Evolutionary conservation across 192 early-diverging fungal genomes (phyloP), one percentile per base, ranked within the genome.

Genomic region (Kickxella alabastrina): DNA sequence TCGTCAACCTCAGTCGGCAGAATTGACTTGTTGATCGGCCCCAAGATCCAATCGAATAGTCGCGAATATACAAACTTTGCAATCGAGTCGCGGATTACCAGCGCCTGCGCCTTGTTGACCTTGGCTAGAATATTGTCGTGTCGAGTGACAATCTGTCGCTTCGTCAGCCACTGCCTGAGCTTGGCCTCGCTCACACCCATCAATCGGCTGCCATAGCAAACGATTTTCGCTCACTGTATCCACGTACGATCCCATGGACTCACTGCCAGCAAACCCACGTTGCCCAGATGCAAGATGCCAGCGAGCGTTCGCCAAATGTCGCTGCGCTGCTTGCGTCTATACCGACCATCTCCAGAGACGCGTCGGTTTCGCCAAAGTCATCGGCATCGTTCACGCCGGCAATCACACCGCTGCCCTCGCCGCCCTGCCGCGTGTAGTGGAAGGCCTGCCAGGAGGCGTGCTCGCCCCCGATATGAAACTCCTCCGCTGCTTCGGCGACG

Each of bases 281-380:
- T 92, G 27, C 92, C 92, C 36, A 98, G 68, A 59, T 95, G 93
- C 46, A 98, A 54, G 49, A 98, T 85, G 18, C 88, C 90, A 1
- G 95, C 88, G 22, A 98, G 59, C 29, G 88, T 77, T 56, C 90
- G 86, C 73, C 90, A 90, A 50, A 95, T 88, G 54, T 91, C 84
- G 14, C 79, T 83, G 34, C 89, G 87, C 59, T 84, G 81, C 50
- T 79, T 77, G 79, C 80, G 35, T 82, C 82, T 23, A 98, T 84
- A 14, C 95, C 91, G 6, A 99, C 60, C 14, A 89, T 80, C 53
- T 92, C 90, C 70, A 99, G 78, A 22, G 93, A 83, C 13, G 82
- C 79, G 41, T 88, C 84, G 32, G 93, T 69, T 17, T 80, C 76
- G 12, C 71, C 65, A 54, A 87, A 87, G 25, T 86, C 78, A 12